Percentiles rank a stretch among this genome's conserved stretches.
These are phyloP conservation scores for Cutaneotrichosporon spelunceum DNA, from an alignment of 1,284 basidiomycete species.

Conservation along the genomic window DNA sequence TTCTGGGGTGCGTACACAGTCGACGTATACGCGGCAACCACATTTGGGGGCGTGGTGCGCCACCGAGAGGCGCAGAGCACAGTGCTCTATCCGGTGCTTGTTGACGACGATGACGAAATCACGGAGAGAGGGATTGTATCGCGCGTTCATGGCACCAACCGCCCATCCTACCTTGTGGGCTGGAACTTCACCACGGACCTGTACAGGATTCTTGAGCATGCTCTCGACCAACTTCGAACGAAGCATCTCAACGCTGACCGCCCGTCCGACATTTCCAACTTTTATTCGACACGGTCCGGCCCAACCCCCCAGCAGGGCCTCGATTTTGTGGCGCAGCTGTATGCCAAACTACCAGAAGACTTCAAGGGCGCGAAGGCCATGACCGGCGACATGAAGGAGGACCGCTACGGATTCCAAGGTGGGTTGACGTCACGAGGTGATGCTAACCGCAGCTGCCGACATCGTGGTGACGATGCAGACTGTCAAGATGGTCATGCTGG, in stretches of 20 bases:
- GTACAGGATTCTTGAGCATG: conserved; percentile 48
- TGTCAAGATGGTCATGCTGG: conserved; percentile 47
- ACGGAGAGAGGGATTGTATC: conserved; percentile 28
- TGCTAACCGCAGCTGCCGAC: conserved; percentile 36
- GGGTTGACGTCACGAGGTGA: background rate
- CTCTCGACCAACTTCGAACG: conserved; percentile 34
- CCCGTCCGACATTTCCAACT: conserved; percentile 25
- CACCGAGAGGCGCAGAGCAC: conserved; percentile 45
- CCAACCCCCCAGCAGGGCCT: conserved; percentile 34
- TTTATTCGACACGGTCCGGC: conserved; percentile 27
- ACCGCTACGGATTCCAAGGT: conserved; percentile 47
- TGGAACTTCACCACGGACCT: conserved; percentile 49
- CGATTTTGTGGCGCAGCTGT: conserved; percentile 34
- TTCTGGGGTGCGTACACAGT: conserved; percentile 48
- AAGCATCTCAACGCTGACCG: conserved; percentile 13
- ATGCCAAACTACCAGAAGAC: conserved; percentile 36
- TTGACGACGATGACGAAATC: conserved; percentile 39
- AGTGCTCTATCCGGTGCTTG: conserved; percentile 46
- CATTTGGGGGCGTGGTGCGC: conserved; percentile 41
- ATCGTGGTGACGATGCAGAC: conserved; percentile 48
- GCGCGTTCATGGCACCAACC: conserved; percentile 4
- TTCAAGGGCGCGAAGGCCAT: conserved; percentile 40
- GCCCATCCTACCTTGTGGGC: conserved; percentile 38
- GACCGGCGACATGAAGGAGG: conserved; percentile 39
- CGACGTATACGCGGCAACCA: conserved; percentile 44